Evolutionary conservation across 768 basidiomycete genomes (phyloP), one percentile per base, ranked within the genome.

Genomic region (Mycena maculata): DNA sequence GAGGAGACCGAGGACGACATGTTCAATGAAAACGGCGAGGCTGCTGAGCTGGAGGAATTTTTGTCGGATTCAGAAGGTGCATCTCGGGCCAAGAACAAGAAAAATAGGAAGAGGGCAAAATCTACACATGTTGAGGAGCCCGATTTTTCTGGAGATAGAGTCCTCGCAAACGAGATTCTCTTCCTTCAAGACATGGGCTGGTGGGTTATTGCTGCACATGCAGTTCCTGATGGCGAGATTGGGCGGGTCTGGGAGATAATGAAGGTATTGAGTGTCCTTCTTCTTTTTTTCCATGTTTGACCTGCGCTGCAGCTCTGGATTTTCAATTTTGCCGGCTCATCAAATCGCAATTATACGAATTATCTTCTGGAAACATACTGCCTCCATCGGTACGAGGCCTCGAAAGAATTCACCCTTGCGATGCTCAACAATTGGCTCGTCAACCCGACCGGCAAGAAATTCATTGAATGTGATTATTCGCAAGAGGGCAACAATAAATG

Each of bases 401-500:
- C 60, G 18, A 48, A 57, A 44, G 52, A 55, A 12, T 49, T 68
- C 2, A 45, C 57, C 1, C 62, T 66, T n/a, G 65, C 67, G 5
- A 69, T 65, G 18, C 53, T 69, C 23, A 56, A 63, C 22, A 70
- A 65, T 45, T 48, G 27, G 22, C 71, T 76, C 9, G 66, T 75
- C 38, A 75, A 75, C 45, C n/a, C 50, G 20, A 52, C 10, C 18
- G 65, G 65, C 6, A n/a, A 54, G 12, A 36, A 36, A 20, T 59
- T 23, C 20, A 18, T 31, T 18, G 57, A 59, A 25, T 31, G 27
- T 44, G 57, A 59, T 18, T 59, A 1, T 18, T 1, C 20, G 4
- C 57, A 59, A 23, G 73, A 74, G 49, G 62, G 67, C 54, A 61
- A 62, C 47, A 74, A 74, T 53, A 59, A 58, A 20, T 60, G 59